Base-by-base conservation (phyloP, 306 rosid species). In the Lagenaria siceraria region DNA sequence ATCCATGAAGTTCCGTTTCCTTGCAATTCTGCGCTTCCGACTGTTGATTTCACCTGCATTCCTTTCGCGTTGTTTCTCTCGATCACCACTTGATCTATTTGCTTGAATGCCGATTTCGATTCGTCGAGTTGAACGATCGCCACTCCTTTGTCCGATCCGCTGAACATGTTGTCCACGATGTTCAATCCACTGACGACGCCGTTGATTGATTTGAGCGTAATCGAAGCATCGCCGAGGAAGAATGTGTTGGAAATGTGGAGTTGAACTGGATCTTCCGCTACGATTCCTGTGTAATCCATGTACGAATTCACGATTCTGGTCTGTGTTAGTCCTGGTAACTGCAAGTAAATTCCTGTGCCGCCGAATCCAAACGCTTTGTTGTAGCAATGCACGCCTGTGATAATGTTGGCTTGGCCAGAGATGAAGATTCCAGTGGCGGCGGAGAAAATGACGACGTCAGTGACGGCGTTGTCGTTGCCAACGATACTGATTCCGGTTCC, bases 321-420 rank as follows among this genome's bases (percentile, higher is more conserved):
- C 75, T 95, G 97, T 1, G 93, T 89, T 48, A 90, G 77, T n/a
- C 97, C 97, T 0, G 93, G 92, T 25, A 92, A 36, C 81, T 80
- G 85, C 79, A 95, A 19, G 77, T 90, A 90, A 76, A 92, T 95
- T 59, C 99, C 99, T 0, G 86, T 85, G 0, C 99, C 97, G 2
- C 99, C 99, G 65, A 95, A 95, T 10, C 91, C 91, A 3, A 92
- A 85, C 80, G 99, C 99, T 81, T 95, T 95, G 33, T 95, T 95
- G 84, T 95, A 95, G 81, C 97, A 95, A 84, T 95, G 99, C 0
- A 95, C 93, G 0, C 96, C 97, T 1, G 93, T 77, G 59, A 95
- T 75, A 1, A 80, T 73, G 35, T 95, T 95, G 33, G 97, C 99
- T 29, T 91, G 89, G 19, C 97, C 97, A 0, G 89, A 55, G n/a